These are phyloP conservation scores for Apiotrichum porosum DNA, from an alignment of 1,284 basidiomycete species.

Conservation along the genomic window DNA sequence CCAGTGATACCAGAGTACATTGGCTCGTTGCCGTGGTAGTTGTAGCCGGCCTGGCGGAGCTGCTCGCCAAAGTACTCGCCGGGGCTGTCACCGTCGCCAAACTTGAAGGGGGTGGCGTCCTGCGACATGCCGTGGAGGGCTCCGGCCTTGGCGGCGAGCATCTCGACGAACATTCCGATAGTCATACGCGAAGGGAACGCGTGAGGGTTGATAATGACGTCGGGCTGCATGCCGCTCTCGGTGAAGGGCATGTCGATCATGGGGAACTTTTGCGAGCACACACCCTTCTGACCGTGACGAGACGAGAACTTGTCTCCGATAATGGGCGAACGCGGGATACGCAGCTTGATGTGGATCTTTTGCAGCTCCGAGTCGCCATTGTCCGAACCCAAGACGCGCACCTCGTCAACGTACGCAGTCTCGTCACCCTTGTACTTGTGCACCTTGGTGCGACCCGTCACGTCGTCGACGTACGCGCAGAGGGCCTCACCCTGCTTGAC, in stretches of 20 bases:
- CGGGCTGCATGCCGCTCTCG: slow-evolving; percentile 98
- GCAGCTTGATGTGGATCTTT: slow-evolving; percentile 88
- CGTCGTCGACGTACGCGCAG: slow-evolving; percentile 84
- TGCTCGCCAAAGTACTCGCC: slow-evolving; percentile 97
- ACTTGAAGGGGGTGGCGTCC: slow-evolving; percentile 97
- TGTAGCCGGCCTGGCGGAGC: slow-evolving; percentile 89
- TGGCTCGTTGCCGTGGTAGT: slow-evolving; percentile 98
- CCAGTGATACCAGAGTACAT: slow-evolving; percentile 99
- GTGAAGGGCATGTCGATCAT: slow-evolving; percentile 97
- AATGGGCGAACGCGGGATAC: slow-evolving; percentile 90
- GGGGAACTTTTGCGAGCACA: slow-evolving; percentile 99
- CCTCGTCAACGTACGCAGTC: slow-evolving; percentile 81
- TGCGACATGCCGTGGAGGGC: slow-evolving; percentile 97
- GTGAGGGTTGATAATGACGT: slow-evolving; percentile 99
- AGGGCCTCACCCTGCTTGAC: slow-evolving; percentile 69
- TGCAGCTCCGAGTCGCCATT: slow-evolving; percentile 80
- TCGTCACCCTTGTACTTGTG: slow-evolving; percentile 99
- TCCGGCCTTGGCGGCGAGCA: slow-evolving; percentile 96
- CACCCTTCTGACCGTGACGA: slow-evolving; percentile 98
- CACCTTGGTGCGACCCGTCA: slow-evolving; percentile 73
- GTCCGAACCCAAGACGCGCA: slow-evolving; percentile 86
- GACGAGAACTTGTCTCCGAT: slow-evolving; percentile 99
- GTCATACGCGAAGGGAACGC: slow-evolving; percentile 99
- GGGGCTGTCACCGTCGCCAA: slow-evolving; percentile 87
- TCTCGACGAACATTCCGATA: slow-evolving; percentile 99